Conservation (phyloP, 2,329 filamentous ascomycete genomes). For the Curvularia sp. region DNA sequence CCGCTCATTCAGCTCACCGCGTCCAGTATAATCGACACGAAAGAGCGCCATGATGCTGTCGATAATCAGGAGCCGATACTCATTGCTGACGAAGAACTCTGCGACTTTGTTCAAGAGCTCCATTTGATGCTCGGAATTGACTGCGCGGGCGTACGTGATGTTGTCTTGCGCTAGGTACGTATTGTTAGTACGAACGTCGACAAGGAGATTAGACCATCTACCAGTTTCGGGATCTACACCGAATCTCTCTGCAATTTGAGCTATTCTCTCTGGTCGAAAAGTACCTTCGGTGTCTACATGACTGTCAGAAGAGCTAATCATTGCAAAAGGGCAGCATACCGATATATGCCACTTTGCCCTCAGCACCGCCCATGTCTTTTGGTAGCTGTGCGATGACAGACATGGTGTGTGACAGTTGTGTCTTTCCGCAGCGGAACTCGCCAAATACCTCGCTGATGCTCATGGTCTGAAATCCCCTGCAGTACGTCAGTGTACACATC, state of each 20-base stretch:
- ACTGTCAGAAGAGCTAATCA: conserved; percentile 12
- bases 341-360: conserved; percentile 74
- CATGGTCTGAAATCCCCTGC: conserved; percentile 72
- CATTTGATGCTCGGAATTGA: conserved; percentile 71
- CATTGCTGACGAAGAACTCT: conserved; percentile 67
- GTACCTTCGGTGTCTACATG: conserved; percentile 52
- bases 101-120: conserved; percentile 69
- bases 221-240: conserved; percentile 55
- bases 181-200: conserved; percentile 58
- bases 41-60: conserved; percentile 76
- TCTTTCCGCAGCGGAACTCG: conserved; percentile 72
- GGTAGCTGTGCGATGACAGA: conserved; percentile 68
- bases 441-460: conserved; percentile 72
- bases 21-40: conserved; percentile 70
- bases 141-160: conserved; percentile 69
- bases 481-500: conserved; percentile 16
- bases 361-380: conserved; percentile 69
- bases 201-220: conserved; percentile 5
- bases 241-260: conserved; percentile 71
- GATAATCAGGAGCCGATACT: conserved; percentile 71
- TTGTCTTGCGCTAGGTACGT: conserved; percentile 68
- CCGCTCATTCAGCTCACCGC: conserved; percentile 71
- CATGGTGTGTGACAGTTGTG: conserved; percentile 73
- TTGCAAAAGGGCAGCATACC: conserved; percentile 48
- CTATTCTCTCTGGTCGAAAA: conserved; percentile 71